A percentile compares a stretch with the other conserved stretches of the same genome.
Conservation (phyloP, 2,329 filamentous ascomycete species). For the Coniochaeta prunicola region DNA sequence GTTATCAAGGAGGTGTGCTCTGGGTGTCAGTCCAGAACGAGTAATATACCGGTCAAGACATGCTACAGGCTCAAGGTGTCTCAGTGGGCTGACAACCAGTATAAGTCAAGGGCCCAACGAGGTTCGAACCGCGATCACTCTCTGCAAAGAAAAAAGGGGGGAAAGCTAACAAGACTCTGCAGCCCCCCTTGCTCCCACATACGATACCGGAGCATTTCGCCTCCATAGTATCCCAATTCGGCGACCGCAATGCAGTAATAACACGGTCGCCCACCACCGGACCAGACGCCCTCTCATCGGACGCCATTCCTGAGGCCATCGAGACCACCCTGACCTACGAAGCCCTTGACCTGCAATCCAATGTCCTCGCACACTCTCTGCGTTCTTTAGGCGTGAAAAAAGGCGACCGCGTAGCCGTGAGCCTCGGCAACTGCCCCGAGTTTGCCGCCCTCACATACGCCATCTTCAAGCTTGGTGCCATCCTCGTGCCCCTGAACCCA, state of each 20-base stretch:
- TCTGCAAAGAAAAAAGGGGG: not conserved
- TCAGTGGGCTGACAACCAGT: constrained; percentile 13
- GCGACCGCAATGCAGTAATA: constrained; percentile 56
- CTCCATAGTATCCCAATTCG: constrained; percentile 53
- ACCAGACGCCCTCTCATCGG: constrained; percentile 18
- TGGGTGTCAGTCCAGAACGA: not conserved
- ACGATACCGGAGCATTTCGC: constrained; percentile 71
- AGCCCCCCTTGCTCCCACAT: constrained; percentile 60
- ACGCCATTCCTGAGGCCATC: constrained; percentile 46
- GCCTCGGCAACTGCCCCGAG: constrained; percentile 77
- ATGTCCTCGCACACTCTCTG: constrained; percentile 66
- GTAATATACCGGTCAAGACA: not conserved
- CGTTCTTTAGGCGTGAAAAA: constrained; percentile 65
- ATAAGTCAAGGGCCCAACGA: constrained; percentile 13
- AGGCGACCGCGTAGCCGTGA: constrained; percentile 79
- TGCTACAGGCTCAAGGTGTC: not conserved
- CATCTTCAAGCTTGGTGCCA: constrained; percentile 86
- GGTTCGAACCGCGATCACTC: constrained; percentile 5
- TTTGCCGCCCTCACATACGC: constrained; percentile 84
- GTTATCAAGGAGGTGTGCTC: not conserved
- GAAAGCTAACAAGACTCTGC: constrained; percentile 1
- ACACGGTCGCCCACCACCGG: constrained; percentile 33
- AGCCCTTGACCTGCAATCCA: constrained; percentile 67
- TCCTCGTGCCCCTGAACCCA: constrained; percentile 90
- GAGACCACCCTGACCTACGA: constrained; percentile 69